Evolutionary conservation across 2,329 filamentous ascomycete species (phyloP).

Genomic region (Lasiodiplodia gonubiensis): DNA sequence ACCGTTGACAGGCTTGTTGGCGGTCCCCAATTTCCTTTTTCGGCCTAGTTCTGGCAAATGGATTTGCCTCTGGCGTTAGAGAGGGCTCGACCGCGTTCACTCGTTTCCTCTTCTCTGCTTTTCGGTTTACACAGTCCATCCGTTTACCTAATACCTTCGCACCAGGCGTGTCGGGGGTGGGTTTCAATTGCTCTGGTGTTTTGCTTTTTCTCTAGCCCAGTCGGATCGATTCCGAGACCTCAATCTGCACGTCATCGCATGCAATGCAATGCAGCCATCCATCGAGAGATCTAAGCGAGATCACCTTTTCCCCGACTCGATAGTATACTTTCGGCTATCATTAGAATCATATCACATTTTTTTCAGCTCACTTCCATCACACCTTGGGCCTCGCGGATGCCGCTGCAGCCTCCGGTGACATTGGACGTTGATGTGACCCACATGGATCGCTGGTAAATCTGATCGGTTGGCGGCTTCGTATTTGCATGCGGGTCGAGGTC

Average conservation of each 20-base stretch:
- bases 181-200: background rate
- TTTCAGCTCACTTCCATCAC: background rate
- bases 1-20: background rate
- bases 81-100: background rate
- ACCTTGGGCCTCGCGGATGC: too few species aligned
- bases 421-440: background rate
- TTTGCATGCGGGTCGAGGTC: conserved; percentile 2
- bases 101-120: background rate
- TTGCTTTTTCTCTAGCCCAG: conserved; percentile 19
- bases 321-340: conserved; percentile 3
- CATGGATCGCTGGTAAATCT: background rate
- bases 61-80: background rate
- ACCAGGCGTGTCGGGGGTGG: background rate
- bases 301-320: conserved; percentile 15
- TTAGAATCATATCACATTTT: background rate
- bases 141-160: background rate
- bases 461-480: background rate
- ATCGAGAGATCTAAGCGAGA: conserved; percentile 23
- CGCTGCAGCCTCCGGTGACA: background rate
- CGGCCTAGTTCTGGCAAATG: background rate
- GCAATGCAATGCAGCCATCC: conserved; percentile 25
- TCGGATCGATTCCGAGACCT: conserved; percentile 21
- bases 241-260: conserved; percentile 24
- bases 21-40: background rate
- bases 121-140: background rate